Conservation (phyloP, 139 green algal species). For the Chlamydomonas applanata region DNA sequence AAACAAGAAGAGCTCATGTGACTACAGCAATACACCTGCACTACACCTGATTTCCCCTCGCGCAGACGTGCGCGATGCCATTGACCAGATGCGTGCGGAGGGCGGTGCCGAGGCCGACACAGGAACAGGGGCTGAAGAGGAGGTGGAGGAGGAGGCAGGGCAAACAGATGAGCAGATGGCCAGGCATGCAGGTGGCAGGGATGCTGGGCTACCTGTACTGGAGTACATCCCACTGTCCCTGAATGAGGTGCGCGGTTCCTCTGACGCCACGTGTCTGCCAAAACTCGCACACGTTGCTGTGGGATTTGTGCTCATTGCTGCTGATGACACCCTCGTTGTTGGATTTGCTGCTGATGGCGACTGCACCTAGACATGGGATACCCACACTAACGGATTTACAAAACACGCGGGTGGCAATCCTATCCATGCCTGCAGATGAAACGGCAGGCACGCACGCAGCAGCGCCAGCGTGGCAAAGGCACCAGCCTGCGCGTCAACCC, state of each 20-base stretch:
- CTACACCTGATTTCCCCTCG: no score
- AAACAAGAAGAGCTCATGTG: no score
- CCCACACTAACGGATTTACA: background rate
- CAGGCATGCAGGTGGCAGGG: no score
- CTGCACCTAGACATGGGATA: background rate
- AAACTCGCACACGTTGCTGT: no score
- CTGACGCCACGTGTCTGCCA: background rate
- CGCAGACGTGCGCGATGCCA: conserved; percentile 24
- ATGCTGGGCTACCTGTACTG: conserved; percentile 1
- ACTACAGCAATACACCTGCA: no score
- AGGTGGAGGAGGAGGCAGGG: no score
- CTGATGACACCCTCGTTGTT: background rate
- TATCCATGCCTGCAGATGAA: background rate
- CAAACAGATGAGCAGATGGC: no score
- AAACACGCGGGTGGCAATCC: background rate
- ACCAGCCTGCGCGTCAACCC: background rate
- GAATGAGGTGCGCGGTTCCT: background rate
- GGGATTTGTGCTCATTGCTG: no score
- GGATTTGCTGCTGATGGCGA: background rate
- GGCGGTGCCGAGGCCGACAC: background rate
- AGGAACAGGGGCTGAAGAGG: no score
- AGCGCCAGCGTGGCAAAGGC: background rate
- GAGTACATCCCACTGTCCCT: conserved; percentile 4
- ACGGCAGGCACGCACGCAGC: background rate
- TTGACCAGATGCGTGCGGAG: conserved; percentile 15